Evolutionary conservation across 768 basidiomycete species (phyloP).

Genomic region (Xerocomellus chrysenteron): DNA sequence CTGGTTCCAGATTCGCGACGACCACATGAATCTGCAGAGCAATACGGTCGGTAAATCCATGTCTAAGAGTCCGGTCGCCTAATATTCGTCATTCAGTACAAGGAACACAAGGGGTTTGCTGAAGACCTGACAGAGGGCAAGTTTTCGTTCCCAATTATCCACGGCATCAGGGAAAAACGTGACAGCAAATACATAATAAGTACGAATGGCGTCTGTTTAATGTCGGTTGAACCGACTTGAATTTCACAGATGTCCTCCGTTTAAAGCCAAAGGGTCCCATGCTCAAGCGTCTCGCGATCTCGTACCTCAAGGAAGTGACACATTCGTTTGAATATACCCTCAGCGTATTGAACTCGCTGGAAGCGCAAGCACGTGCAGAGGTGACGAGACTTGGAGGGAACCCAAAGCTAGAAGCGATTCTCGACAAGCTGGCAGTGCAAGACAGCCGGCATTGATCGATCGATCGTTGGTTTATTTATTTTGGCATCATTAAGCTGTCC

Average conservation of each 20-base stretch:
- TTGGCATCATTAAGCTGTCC: background rate
- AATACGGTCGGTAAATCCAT: constrained; percentile 9
- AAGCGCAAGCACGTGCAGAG: constrained; percentile 66
- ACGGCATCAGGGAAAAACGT: constrained; percentile 77
- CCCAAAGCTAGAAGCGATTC: constrained; percentile 50
- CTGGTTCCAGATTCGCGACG: constrained; percentile 60
- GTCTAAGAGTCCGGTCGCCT: background rate
- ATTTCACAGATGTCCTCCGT: constrained; percentile 75
- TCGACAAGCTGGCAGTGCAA: constrained; percentile 47
- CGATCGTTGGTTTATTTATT: background rate
- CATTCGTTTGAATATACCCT: constrained; percentile 87
- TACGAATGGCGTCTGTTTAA: constrained; percentile 40
- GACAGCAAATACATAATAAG: constrained; percentile 83
- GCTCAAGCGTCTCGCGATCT: constrained; percentile 76
- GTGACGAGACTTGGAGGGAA: constrained; percentile 80
- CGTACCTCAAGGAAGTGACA: constrained; percentile 73
- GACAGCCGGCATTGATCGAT: background rate
- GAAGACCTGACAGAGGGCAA: constrained; percentile 97
- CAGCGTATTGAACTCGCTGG: constrained; percentile 62
- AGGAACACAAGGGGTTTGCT: constrained; percentile 81
- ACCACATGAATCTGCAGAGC: constrained; percentile 43
- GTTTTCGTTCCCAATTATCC: constrained; percentile 95
- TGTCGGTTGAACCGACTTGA: background rate
- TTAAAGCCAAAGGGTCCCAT: constrained; percentile 82
- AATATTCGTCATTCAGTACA: constrained; percentile 57